phyloP scores from a whole-genome alignment of 176 grass and related monocot species.

The Eragrostis curvula region DNA sequence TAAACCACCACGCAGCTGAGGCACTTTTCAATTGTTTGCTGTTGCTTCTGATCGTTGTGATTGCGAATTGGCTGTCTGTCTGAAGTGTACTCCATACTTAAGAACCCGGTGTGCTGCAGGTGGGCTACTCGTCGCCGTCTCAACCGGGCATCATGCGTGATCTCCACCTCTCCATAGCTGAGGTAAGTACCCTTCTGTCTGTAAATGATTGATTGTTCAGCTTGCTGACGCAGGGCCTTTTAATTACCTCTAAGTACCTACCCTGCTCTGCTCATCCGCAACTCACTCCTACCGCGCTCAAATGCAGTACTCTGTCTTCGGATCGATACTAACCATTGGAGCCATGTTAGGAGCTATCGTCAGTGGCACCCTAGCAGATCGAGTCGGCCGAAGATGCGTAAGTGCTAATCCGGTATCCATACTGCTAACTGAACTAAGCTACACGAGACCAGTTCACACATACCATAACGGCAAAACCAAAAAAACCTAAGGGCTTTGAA shows the following conservation, averaged over 20 bases:
- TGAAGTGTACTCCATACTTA: neutral
- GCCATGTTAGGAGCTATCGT: slow-evolving; percentile 79
- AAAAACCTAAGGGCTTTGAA: neutral
- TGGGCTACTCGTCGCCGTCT: slow-evolving; percentile 81
- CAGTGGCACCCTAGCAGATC: slow-evolving; percentile 63
- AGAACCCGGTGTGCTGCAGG: slow-evolving; percentile 30
- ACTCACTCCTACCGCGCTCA: slow-evolving; percentile 3
- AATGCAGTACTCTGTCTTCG: slow-evolving; percentile 77
- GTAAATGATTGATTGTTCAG: neutral
- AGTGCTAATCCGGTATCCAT: slow-evolving; percentile 20
- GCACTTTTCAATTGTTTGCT: neutral
- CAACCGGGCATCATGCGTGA: slow-evolving; percentile 77
- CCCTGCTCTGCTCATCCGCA: neutral
- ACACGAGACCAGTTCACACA: too few species aligned
- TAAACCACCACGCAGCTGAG: neutral
- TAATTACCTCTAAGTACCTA: too few species aligned
- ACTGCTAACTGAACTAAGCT: neutral
- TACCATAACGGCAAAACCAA: neutral
- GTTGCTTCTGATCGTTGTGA: too few species aligned
- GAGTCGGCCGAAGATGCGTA: slow-evolving; percentile 67
- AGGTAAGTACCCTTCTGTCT: slow-evolving; percentile 36
- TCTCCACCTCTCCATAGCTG: slow-evolving; percentile 65
- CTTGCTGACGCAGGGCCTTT: neutral
- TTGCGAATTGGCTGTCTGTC: too few species aligned
- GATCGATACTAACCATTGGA: slow-evolving; percentile 81